Percentiles rank a stretch among this genome's conserved stretches.
Conservation (phyloP, 495 filamentous ascomycete species). For the Cetradonia linearis region DNA sequence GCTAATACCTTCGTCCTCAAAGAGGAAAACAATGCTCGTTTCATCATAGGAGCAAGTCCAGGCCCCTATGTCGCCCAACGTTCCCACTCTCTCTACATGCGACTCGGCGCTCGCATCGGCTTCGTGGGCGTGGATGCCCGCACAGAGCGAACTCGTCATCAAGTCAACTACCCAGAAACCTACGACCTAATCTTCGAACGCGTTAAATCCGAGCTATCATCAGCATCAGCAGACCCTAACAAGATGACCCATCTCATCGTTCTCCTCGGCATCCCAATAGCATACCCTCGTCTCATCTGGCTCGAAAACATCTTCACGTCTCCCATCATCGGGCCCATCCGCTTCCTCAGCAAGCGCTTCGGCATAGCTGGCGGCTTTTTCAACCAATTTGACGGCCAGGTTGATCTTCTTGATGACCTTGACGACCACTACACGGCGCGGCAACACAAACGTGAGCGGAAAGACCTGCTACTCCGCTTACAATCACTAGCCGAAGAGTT, state of each 20-base stretch:
- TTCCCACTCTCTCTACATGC: conserved; percentile 70
- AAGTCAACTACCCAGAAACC: conserved; percentile 84
- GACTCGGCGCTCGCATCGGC: conserved; percentile 73
- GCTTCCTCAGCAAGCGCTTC: conserved; percentile 83
- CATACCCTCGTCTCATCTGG: conserved; percentile 90
- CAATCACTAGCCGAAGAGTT: conserved; percentile 61
- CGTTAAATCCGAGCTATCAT: conserved; percentile 50
- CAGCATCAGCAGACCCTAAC: conserved; percentile 44
- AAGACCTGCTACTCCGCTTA: conserved; percentile 58
- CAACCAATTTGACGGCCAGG: conserved; percentile 84
- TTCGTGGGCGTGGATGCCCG: conserved; percentile 85
- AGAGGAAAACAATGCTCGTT: conserved; percentile 56
- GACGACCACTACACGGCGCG: conserved; percentile 93
- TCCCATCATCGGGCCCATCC: conserved; percentile 74
- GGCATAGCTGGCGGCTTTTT: conserved; percentile 77
- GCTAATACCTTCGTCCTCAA: conserved; percentile 58
- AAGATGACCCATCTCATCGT: conserved; percentile 74
- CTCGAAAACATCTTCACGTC: conserved; percentile 80
- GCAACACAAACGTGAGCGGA: conserved; percentile 83
- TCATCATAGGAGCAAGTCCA: conserved; percentile 64
- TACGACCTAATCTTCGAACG: conserved; percentile 74
- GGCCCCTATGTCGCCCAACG: conserved; percentile 74
- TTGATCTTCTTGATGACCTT: conserved; percentile 85
- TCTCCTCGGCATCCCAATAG: conserved; percentile 84
- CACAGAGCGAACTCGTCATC: conserved; percentile 82